These are phyloP conservation scores for Fusarium staphyleae DNA, from an alignment of 2,329 filamentous ascomycete genomes.

Conservation along the genomic window DNA sequence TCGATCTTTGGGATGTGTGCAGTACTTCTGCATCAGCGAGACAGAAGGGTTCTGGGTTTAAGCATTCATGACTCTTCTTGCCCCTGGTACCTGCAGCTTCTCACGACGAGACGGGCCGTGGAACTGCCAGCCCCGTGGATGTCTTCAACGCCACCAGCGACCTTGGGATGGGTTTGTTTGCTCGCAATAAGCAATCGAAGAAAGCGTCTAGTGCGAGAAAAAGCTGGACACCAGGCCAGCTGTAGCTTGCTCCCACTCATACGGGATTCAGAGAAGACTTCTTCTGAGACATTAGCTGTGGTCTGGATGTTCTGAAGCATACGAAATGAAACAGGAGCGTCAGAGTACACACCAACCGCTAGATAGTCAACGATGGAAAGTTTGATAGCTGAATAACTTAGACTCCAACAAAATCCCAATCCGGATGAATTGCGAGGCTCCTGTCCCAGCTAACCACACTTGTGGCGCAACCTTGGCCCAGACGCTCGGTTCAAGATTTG, in stretches of 20 bases:
- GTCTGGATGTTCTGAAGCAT: neutral
- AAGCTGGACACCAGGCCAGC: neutral
- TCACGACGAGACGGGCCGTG: neutral
- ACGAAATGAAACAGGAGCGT: neutral
- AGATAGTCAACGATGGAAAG: neutral
- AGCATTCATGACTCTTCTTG: neutral
- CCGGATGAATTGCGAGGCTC: slow-evolving; percentile 4
- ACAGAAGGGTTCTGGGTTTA: neutral
- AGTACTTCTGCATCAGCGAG: neutral
- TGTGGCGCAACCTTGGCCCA: slow-evolving; percentile 7
- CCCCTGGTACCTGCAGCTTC: neutral
- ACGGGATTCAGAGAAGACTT: neutral
- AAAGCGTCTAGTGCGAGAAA: neutral
- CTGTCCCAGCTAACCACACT: neutral
- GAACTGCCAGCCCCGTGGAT: neutral
- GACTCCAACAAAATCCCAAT: slow-evolving; percentile 1
- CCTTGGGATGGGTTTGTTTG: neutral
- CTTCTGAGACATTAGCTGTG: neutral
- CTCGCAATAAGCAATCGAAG: neutral
- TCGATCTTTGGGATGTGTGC: neutral
- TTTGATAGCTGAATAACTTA: neutral
- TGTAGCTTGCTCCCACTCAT: neutral
- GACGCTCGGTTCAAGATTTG: neutral
- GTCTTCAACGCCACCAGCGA: neutral
- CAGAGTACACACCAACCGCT: neutral